Conservation (phyloP, 768 basidiomycete genomes). For the Rhizopogon salebrosus region DNA sequence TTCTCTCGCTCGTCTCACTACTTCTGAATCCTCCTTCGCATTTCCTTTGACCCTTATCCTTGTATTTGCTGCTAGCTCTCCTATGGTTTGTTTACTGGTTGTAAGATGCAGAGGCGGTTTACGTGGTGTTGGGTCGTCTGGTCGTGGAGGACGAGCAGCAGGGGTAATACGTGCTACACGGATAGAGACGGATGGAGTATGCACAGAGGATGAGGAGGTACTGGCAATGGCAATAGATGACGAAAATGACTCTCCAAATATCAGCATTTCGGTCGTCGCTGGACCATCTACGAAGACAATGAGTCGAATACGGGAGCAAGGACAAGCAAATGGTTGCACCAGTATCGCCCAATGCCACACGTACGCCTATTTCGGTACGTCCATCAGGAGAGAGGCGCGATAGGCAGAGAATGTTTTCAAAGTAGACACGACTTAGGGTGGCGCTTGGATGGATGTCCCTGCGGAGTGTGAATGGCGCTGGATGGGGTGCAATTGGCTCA, state of each 20-base stretch:
- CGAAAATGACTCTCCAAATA: slow-evolving; percentile 33
- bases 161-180: slow-evolving; percentile 55
- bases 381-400: slow-evolving; percentile 25
- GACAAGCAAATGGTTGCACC: slow-evolving; percentile 35
- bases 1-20: slow-evolving; percentile 29
- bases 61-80: slow-evolving; percentile 15
- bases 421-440: slow-evolving; percentile 56
- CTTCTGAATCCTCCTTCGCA: slow-evolving; percentile 22
- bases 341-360: slow-evolving; percentile 65
- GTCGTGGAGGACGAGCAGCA: slow-evolving; percentile 45
- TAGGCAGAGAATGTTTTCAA: slow-evolving; percentile 67
- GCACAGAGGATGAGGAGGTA: slow-evolving; percentile 16
- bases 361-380: slow-evolving; percentile 50
- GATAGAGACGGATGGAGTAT: slow-evolving; percentile 28
- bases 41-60: slow-evolving; percentile 20
- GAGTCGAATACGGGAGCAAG: background rate
- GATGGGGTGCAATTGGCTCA: slow-evolving; percentile 32
- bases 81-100: slow-evolving; percentile 5
- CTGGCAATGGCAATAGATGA: slow-evolving; percentile 8
- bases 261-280: slow-evolving; percentile 63
- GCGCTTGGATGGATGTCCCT: slow-evolving; percentile 73
- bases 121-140: slow-evolving; percentile 78
- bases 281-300: slow-evolving; percentile 46
- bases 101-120: slow-evolving; percentile 43
- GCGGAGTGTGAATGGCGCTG: background rate